Evolutionary conservation across 2,329 filamentous ascomycete genomes (phyloP), one percentile per base, ranked within the genome.

Genomic region (Fusarium circinatum): DNA sequence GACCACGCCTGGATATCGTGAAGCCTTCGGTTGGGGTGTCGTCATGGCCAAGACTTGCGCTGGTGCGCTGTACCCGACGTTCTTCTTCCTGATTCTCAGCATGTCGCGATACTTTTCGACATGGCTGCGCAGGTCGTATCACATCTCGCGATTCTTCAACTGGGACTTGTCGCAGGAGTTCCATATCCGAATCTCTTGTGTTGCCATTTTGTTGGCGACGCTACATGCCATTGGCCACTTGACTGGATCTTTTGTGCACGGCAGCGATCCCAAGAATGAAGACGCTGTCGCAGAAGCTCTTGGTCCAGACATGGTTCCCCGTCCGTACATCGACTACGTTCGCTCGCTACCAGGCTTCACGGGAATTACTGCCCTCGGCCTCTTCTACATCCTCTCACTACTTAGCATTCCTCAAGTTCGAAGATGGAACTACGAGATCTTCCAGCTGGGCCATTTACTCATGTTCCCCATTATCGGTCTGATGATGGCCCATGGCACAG

Each of bases 381-480:
- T 87, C 1, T 88, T 89, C 77, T 89, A 86, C 65, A 72, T 84
- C 0, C 81, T 90, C 1, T 83, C 83, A 1, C 64, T 85, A 2
- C 76, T 89, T 39, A 88, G 86, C 62, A 84, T 88, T 69, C 88
- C 88, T 0, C 82, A 81, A 36, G 81, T 90, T 0, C 82, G 88
- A 1, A 84, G 81, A 20, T 85, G 84, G 83, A 88, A 84, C 70
- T 89, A 89, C 59, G 86, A 90, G 71, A 73, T 89, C 26, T 90
- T 90, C 69, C 88, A 90, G 71, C 80, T 89, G 1, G 86, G 85
- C 0, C 88, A 90, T 70, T 69, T 90, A 12, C 83, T 90, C 42
- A 89, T 90, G 86, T 90, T 86, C 47, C 88, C 88, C 14, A 86
- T 90, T 26, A 86, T 90, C 34, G 88, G 85, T 1, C 80, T 90